These are phyloP conservation scores for Cryomyces minteri DNA, from an alignment of 495 filamentous ascomycete genomes.

Conservation along the genomic window DNA sequence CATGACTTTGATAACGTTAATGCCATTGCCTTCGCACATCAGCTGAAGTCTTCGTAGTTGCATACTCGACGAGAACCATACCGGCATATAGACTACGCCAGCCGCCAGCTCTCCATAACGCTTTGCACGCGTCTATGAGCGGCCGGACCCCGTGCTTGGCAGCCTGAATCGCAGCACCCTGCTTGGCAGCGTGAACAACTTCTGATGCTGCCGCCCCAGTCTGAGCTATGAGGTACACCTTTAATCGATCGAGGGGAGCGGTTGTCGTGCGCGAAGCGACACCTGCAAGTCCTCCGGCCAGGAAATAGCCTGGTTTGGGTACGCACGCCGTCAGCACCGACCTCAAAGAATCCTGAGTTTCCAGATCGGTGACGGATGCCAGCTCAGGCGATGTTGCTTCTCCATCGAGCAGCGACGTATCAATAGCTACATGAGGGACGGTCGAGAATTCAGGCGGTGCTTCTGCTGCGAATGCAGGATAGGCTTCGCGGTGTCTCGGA, in stretches of 20 bases:
- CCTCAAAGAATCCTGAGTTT: conserved; percentile 15
- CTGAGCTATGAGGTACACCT: conserved; percentile 93
- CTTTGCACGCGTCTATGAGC: conserved; percentile 48
- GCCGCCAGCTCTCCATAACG: conserved; percentile 75
- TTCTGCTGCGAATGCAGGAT: background rate
- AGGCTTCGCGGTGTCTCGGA: conserved; percentile 6
- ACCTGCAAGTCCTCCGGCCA: conserved; percentile 52
- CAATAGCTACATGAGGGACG: background rate
- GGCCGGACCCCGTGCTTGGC: conserved; percentile 47
- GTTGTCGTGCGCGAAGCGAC: conserved; percentile 85
- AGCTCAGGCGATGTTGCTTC: background rate
- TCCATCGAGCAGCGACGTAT: background rate
- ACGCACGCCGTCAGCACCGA: conserved; percentile 40
- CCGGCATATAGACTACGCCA: conserved; percentile 87
- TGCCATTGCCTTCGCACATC: conserved; percentile 61
- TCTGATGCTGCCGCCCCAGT: conserved; percentile 37
- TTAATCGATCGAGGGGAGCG: conserved; percentile 87
- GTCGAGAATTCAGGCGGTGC: background rate
- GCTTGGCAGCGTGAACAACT: conserved; percentile 47
- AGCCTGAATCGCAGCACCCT: conserved; percentile 47
- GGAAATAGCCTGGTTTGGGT: conserved; percentile 80
- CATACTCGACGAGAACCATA: conserved; percentile 1
- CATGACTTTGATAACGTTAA: conserved; percentile 96
- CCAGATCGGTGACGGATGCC: background rate
- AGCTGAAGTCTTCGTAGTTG: conserved; percentile 7